Percentiles rank a stretch among this genome's conserved stretches.
These are phyloP conservation scores for Aspergillus terreus DNA, from an alignment of 2,329 filamentous ascomycete species.

Conservation along the genomic window DNA sequence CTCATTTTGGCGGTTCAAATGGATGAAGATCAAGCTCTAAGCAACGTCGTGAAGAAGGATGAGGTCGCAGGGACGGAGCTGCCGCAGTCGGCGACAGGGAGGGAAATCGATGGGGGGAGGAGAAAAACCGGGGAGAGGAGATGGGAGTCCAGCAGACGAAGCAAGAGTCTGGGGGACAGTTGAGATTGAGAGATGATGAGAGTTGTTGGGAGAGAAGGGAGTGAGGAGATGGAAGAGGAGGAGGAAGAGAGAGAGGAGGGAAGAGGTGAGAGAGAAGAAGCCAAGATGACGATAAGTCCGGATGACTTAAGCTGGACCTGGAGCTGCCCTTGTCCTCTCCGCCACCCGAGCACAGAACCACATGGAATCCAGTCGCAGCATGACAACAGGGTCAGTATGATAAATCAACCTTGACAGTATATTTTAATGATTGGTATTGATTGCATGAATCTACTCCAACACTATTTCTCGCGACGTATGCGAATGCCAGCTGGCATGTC, in stretches of 20 bases:
- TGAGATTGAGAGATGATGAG: constrained; percentile 1
- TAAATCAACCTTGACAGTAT: no score
- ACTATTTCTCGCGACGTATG: neutral
- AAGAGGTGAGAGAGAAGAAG: constrained; percentile 18
- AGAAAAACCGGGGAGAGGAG: constrained; percentile 6
- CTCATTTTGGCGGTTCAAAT: constrained; percentile 58
- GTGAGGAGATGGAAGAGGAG: constrained; percentile 7
- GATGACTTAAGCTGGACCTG: constrained; percentile 29
- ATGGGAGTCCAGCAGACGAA: constrained; percentile 12
- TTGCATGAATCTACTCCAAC: no score
- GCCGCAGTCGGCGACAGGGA: constrained; percentile 16
- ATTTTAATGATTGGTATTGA: neutral
- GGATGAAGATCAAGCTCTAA: constrained; percentile 22
- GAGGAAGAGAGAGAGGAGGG: constrained; percentile 12
- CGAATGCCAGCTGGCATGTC: neutral
- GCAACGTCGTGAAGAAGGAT: constrained; percentile 20
- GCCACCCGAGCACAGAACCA: constrained; percentile 31
- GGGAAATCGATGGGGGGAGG: constrained; percentile 5
- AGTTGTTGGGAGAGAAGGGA: constrained; percentile 5
- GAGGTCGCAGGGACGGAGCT: constrained; percentile 14
- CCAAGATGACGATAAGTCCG: constrained; percentile 22
- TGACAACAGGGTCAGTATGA: no score
- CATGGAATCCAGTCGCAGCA: constrained; percentile 34
- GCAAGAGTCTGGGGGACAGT: constrained; percentile 11
- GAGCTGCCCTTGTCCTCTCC: constrained; percentile 6